Conservation (phyloP, 345 rosid genomes). For the thale cress (Arabidopsis thaliana) region DNA sequence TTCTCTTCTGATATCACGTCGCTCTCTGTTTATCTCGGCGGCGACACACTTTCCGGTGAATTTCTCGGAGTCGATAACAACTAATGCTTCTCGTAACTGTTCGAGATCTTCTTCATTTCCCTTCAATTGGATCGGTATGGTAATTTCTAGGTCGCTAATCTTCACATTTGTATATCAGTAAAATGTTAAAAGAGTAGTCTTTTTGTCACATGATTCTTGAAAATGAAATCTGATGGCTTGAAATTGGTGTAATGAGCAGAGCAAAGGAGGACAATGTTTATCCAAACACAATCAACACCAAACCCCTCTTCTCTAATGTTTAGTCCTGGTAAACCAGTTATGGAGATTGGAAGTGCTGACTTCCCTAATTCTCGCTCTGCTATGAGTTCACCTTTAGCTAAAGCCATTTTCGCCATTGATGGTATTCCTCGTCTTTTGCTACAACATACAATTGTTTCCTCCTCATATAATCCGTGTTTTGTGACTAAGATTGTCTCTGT, state of each 20-base stretch:
- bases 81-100: slow-evolving; percentile 14
- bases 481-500: slow-evolving; percentile 24
- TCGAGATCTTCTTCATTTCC: slow-evolving; percentile 38
- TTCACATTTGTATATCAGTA: neutral
- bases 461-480: neutral
- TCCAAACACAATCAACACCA: slow-evolving; percentile 89
- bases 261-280: slow-evolving; percentile 95
- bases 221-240: neutral
- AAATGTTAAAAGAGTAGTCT: neutral
- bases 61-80: slow-evolving; percentile 4
- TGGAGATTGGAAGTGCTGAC: slow-evolving; percentile 93
- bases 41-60: slow-evolving; percentile 27
- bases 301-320: slow-evolving; percentile 98
- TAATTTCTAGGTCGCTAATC: neutral
- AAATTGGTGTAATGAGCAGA: slow-evolving; percentile 46
- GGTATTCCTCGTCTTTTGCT: slow-evolving; percentile 48
- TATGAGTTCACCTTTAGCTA: slow-evolving; percentile 77
- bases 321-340: slow-evolving; percentile 85
- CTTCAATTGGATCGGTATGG: slow-evolving; percentile 52
- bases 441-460: neutral
- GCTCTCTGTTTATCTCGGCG: slow-evolving; percentile 43
- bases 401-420: slow-evolving; percentile 74
- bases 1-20: slow-evolving; percentile 41
- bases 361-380: slow-evolving; percentile 88
- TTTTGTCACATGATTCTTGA: neutral